Evolutionary conservation across 2,329 filamentous ascomycete species (phyloP).

Genomic region (Fusarium tricinctum): DNA sequence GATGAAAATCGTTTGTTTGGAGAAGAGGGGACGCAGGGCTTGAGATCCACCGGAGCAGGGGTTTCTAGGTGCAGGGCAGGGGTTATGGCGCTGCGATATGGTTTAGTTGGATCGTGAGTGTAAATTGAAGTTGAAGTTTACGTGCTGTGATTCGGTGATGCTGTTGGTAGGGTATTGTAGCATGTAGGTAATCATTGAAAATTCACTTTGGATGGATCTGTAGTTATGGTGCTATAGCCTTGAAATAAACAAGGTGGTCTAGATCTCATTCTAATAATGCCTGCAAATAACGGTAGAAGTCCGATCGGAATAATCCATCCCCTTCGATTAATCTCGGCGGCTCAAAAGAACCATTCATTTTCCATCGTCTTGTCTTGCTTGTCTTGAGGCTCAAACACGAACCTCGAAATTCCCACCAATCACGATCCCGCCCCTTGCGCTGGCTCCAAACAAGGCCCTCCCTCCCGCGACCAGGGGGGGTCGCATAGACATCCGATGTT

Average conservation of each 20-base stretch:
- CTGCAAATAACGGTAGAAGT: neutral
- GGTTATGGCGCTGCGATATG: neutral
- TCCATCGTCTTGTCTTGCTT: neutral
- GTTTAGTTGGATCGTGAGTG: neutral
- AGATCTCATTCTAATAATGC: neutral
- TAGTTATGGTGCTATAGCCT: too few relatives aligned
- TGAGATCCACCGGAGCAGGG: constrained; percentile 16
- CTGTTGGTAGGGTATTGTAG: too few relatives aligned
- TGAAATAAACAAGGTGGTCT: neutral
- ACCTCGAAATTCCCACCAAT: constrained; percentile 48
- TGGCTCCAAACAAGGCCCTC: constrained; percentile 43
- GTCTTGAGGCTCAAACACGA: constrained; percentile 50
- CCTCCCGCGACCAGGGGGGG: constrained; percentile 8
- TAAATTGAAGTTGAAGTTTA: neutral
- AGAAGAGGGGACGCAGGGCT: constrained; percentile 5
- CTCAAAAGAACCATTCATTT: constrained; percentile 5
- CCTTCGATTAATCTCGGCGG: constrained; percentile 8
- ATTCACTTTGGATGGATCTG: too few relatives aligned
- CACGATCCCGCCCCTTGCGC: constrained; percentile 45
- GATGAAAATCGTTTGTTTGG: constrained; percentile 31
- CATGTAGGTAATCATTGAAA: too few relatives aligned
- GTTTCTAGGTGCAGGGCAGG: neutral
- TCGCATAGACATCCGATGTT: too few relatives aligned
- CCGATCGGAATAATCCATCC: constrained; percentile 7
- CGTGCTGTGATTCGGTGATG: too few relatives aligned